Conservation (phyloP, 768 basidiomycete species). For the Leccinum fibrillosum region DNA sequence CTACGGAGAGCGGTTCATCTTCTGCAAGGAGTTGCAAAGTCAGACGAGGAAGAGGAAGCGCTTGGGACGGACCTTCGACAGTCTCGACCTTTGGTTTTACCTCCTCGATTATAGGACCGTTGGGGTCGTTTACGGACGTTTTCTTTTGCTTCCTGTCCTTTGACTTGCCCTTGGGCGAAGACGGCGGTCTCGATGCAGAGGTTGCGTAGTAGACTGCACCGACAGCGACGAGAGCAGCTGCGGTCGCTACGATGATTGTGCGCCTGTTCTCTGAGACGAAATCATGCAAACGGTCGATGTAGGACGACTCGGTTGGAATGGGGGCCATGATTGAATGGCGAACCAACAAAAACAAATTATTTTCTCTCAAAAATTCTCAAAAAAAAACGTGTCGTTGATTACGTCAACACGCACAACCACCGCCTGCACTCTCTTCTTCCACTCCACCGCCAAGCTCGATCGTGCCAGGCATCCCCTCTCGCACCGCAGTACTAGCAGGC, state of each 20-base stretch:
- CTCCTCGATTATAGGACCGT: conserved; percentile 84
- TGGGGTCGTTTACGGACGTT: conserved; percentile 51
- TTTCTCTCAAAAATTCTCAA: neutral
- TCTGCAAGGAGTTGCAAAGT: conserved; percentile 27
- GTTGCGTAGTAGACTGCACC: conserved; percentile 75
- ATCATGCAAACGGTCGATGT: conserved; percentile 62
- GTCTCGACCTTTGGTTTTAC: conserved; percentile 43
- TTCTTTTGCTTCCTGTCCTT: conserved; percentile 51
- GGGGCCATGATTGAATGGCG: conserved; percentile 20
- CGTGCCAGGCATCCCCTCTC: conserved; percentile 41
- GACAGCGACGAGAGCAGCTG: conserved; percentile 65
- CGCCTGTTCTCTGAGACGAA: conserved; percentile 79
- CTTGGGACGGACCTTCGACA: conserved; percentile 25
- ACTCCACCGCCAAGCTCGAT: conserved; percentile 31
- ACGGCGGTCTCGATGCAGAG: conserved; percentile 25
- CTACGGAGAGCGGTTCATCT: conserved; percentile 44
- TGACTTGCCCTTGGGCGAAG: conserved; percentile 43
- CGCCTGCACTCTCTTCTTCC: conserved; percentile 10
- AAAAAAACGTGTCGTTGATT: conserved; percentile 18
- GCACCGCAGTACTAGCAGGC: conserved; percentile 9
- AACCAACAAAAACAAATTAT: neutral
- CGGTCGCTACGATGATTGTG: conserved; percentile 67
- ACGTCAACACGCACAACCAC: conserved; percentile 36
- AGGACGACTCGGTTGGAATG: conserved; percentile 18
- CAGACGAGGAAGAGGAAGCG: neutral